Evolutionary conservation across 331 rosid genomes (phyloP), one percentile per base, ranked within the genome.

Genomic region (Rhamnella rubrinervis): DNA sequence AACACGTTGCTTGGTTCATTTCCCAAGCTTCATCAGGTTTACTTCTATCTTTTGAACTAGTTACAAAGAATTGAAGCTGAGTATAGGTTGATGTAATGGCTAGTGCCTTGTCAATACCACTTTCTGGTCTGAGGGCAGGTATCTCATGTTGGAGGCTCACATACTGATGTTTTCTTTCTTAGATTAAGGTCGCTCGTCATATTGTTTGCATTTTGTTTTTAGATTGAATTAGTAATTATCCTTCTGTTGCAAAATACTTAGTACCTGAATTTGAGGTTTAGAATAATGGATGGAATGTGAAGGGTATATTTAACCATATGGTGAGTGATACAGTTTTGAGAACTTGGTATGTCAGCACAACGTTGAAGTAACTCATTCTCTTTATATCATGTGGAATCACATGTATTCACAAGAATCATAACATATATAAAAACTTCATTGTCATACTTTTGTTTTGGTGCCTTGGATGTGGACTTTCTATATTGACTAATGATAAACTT

Each of bases 21-120:
- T 95, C 77, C 96, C 96, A 26, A 95, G 97, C 85, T 87, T 95
- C 75, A 87, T 91, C 89, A 91, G 98, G 98, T 95, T 56, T 62
- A 46, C 40, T 75, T 81, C 38, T 73, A 47, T 60, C 77, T 75
- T 69, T 53, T 58, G 56, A 63, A 21, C n/a, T 70, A 21, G 49
- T 35, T 70, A 67, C 25, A 47, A 46, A 68, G 60, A 56, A 50
- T 78, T 74, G 60, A 61, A 65, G 28, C 25, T 28, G 35, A 63
- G 73, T 3, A 2, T 52, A 41, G 63, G 58, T 19, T 63, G 69
- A 64, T 81, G 60, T 47, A 10, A 75, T 77, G 63, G 41, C 64
- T 75, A 52, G 38, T 55, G 19, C 7, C 61, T 26, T 55, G 59
- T 64, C 13, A 55, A 35, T 63, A 26, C 66, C 61, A 62, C 63